phyloP scores from a whole-genome alignment of 2,329 filamentous ascomycete species.

The Botrytis medusae region DNA sequence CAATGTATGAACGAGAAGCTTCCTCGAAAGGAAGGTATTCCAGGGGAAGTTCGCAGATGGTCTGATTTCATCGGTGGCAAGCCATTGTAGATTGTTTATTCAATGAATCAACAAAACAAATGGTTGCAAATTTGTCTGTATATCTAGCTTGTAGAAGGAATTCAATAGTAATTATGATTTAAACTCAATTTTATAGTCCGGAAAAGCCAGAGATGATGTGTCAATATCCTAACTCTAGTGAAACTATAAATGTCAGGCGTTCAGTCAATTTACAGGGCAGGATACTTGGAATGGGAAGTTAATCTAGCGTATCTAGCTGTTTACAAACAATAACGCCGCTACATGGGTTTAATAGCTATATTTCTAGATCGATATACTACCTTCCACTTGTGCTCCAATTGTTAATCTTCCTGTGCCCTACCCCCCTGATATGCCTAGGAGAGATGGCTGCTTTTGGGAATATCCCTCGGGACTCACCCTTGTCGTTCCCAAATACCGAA shows the following conservation, averaged over 20 bases:
- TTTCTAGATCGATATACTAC: too few relatives aligned
- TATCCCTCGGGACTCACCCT: too few relatives aligned
- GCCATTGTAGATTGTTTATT: slow-evolving; percentile 58
- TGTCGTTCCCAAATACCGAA: too few relatives aligned
- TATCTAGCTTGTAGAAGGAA: neutral
- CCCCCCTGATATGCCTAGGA: too few relatives aligned
- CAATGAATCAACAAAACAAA: neutral
- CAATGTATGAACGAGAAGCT: slow-evolving; percentile 98
- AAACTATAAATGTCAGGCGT: neutral
- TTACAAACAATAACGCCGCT: too few relatives aligned
- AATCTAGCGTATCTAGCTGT: neutral
- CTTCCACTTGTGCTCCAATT: too few relatives aligned
- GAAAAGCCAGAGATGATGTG: neutral
- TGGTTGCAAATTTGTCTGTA: neutral
- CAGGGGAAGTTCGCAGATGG: slow-evolving; percentile 89
- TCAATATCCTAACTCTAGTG: neutral
- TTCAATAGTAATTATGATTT: slow-evolving; percentile 6
- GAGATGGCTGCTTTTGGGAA: too few relatives aligned
- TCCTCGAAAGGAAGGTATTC: slow-evolving; percentile 82
- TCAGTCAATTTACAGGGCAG: neutral
- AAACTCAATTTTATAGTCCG: neutral
- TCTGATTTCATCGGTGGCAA: slow-evolving; percentile 91
- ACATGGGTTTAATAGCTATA: too few relatives aligned
- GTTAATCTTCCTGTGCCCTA: too few relatives aligned
- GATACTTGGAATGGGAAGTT: neutral